Evolutionary conservation across 202 grass and related monocot genomes (phyloP), one percentile per base, ranked within the genome.

Genomic region (Schoenoplectus triqueter): DNA sequence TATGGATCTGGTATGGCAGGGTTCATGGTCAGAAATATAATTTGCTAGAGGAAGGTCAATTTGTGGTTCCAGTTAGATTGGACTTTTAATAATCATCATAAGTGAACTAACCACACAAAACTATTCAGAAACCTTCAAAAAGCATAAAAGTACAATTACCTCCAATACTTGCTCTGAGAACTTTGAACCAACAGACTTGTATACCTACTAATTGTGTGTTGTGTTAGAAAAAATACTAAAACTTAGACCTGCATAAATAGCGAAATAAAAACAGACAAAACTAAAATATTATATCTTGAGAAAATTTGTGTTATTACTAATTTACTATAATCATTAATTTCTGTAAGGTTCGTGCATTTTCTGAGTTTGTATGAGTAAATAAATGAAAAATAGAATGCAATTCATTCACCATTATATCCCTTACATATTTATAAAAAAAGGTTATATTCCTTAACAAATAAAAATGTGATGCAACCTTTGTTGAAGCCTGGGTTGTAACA

Each of bases 401-500:
- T 50, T 52, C 19, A 49, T 6, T 6, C 68, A 39, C 41, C 15
- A 15, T 6, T 41, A 52, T 86, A 60, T 56, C 44, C 4, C 1
- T 45, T 74, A 0, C 31, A 31, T 31, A 31, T 31, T 31, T 31
- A 31, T 31, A 31, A 31, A 31, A 31, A 31, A 39, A 54, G 19
- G 9, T 6, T 41, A 52, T 86, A 60, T 56, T 55, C 4, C 1
- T 45, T 74, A 0, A 45, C 8, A 79, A 62, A 40, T 65, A 78
- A 78, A 66, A 75, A 79, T 17, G 10, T 6, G 63, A 4, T 39
- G 22, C 19, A 41, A 95, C 92, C 93, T 98, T 98, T 61, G 95
- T 98, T 18, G 91, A 95, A 88, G 95, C 88, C 79, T 98, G 95
- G 42, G 95, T 98, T 21, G 93, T 98, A 66, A 98, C 64, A 17